Conservation (phyloP, 495 filamentous ascomycete genomes). For the Immersiella caudata region DNA sequence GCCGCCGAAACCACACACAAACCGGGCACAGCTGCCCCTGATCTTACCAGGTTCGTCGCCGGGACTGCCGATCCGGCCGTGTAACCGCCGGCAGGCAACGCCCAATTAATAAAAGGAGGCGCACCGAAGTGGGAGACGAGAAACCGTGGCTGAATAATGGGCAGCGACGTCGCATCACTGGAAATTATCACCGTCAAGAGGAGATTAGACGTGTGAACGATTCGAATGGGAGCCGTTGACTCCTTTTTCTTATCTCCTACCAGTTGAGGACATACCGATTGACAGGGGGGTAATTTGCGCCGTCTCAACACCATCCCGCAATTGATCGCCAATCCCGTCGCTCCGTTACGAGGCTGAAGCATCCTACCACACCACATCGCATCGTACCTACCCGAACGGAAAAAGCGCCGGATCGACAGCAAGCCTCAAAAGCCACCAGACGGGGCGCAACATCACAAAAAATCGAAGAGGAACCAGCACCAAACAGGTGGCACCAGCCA, state of each 20-base stretch:
- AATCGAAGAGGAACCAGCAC: not conserved
- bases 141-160: not conserved
- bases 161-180: not conserved
- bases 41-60: not conserved
- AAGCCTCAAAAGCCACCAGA: not conserved
- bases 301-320: not conserved
- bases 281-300: not conserved
- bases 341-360: not conserved
- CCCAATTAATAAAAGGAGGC: not conserved
- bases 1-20: not conserved
- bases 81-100: not conserved
- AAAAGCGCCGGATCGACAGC: not conserved
- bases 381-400: not conserved
- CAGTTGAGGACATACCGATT: not conserved
- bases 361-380: too few relatives aligned
- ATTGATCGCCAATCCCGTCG: not conserved
- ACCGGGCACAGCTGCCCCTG: not conserved
- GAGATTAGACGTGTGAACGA: not conserved
- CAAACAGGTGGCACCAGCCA: not conserved
- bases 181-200: not conserved
- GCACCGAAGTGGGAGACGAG: too few relatives aligned
- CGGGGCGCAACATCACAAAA: not conserved
- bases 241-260: not conserved
- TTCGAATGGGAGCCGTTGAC: not conserved
- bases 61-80: not conserved